These are phyloP conservation scores for Tylopilus plumbeoviolaceoides DNA, from an alignment of 768 basidiomycete genomes.

Conservation along the genomic window DNA sequence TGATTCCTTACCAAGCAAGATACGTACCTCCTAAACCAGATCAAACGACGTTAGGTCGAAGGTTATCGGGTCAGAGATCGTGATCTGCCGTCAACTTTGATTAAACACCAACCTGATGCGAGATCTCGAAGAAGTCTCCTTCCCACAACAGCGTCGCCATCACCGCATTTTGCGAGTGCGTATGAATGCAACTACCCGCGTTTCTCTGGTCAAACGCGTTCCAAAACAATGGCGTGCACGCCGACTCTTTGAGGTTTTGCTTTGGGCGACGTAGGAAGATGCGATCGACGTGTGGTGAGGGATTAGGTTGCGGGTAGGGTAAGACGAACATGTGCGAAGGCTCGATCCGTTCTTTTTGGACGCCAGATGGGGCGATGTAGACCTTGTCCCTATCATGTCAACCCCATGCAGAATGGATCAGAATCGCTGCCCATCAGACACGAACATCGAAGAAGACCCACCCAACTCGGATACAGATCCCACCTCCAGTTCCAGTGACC, in stretches of 20 bases:
- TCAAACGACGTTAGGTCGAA: background rate
- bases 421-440: background rate
- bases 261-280: slow-evolving; percentile 75
- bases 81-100: background rate
- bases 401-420: background rate
- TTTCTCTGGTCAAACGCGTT: slow-evolving; percentile 78
- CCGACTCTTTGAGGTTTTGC: slow-evolving; percentile 73
- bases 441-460: slow-evolving; percentile 29
- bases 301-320: slow-evolving; percentile 60
- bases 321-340: slow-evolving; percentile 86
- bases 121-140: slow-evolving; percentile 68
- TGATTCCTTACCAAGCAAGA: background rate
- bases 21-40: slow-evolving; percentile 38
- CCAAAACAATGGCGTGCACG: slow-evolving; percentile 90
- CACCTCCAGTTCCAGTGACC: slow-evolving; percentile 89
- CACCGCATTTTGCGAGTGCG: slow-evolving; percentile 87
- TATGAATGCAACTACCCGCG: slow-evolving; percentile 87
- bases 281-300: slow-evolving; percentile 63
- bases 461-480: slow-evolving; percentile 72
- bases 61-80: slow-evolving; percentile 1
- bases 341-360: slow-evolving; percentile 85
- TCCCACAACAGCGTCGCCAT: slow-evolving; percentile 82
- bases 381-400: slow-evolving; percentile 56
- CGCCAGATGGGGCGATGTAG: slow-evolving; percentile 84
- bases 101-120: slow-evolving; percentile 58